Conservation (phyloP, 139 green algal species). For the Chlamydomonas sphaeroides region DNA sequence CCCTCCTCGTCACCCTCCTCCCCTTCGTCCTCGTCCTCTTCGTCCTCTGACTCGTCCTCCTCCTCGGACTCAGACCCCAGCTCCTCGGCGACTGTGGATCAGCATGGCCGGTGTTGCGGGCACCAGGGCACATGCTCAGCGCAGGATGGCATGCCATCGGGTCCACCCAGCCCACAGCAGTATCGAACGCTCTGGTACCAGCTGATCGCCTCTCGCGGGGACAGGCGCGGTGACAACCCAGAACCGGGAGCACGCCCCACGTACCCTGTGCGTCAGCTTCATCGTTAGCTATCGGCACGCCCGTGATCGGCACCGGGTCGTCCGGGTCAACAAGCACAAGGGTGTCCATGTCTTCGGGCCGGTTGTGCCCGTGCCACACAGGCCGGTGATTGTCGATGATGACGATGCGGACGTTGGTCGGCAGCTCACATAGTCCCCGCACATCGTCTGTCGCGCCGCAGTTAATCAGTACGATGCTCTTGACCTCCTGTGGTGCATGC, state of each 20-base stretch:
- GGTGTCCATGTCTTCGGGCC: slow-evolving; percentile 36
- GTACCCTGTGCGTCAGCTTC: slow-evolving; percentile 28
- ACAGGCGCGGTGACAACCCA: too few relatives aligned
- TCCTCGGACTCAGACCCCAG: not conserved
- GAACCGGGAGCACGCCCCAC: too few relatives aligned
- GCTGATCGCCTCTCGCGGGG: too few relatives aligned
- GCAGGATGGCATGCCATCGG: too few relatives aligned
- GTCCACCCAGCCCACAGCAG: too few relatives aligned
- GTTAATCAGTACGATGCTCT: slow-evolving; percentile 86
- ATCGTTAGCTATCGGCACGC: slow-evolving; percentile 35
- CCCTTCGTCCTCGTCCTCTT: not conserved
- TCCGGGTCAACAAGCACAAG: slow-evolving; percentile 64
- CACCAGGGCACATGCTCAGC: too few relatives aligned
- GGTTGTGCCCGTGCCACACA: slow-evolving; percentile 55
- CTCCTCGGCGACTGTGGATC: not conserved
- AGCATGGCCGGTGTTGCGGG: too few relatives aligned
- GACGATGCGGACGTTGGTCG: slow-evolving; percentile 68
- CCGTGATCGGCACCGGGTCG: slow-evolving; percentile 48
- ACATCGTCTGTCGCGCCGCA: slow-evolving; percentile 84
- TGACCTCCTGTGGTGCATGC: slow-evolving; percentile 61
- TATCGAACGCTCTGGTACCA: too few relatives aligned
- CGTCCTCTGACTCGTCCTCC: not conserved
- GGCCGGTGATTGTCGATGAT: slow-evolving; percentile 86
- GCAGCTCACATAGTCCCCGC: slow-evolving; percentile 48
- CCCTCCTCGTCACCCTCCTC: slow-evolving; percentile 2